Evolutionary conservation across 108 stramenopile species (phyloP).

Genomic region (Nannochloropsis oceanica): DNA sequence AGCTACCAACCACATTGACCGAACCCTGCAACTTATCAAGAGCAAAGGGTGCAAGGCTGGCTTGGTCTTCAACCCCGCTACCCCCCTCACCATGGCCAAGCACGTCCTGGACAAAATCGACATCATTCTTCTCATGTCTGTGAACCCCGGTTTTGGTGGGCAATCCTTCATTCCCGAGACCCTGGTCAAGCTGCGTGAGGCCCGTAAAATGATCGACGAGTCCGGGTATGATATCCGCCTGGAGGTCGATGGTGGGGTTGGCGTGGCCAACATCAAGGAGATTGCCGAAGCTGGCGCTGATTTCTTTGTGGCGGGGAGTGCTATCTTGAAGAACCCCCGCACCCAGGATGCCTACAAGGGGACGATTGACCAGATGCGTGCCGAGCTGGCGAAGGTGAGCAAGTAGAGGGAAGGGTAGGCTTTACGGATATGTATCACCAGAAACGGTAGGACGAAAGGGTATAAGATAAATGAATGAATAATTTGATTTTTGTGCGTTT

Average conservation of each 20-base stretch:
- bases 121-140: slow-evolving; percentile 92
- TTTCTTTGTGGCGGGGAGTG: slow-evolving; percentile 94
- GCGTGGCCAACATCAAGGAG: slow-evolving; percentile 81
- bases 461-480: no score
- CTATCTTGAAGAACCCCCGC: slow-evolving; percentile 87
- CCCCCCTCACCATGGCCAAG: slow-evolving; percentile 64
- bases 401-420: not conserved
- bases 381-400: slow-evolving; percentile 52
- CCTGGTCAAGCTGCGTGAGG: slow-evolving; percentile 79
- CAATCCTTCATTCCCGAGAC: slow-evolving; percentile 83
- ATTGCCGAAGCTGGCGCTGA: slow-evolving; percentile 93
- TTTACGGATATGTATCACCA: no score
- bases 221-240: slow-evolving; percentile 85
- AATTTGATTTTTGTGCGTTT: no score
- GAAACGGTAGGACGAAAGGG: no score
- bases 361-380: slow-evolving; percentile 88
- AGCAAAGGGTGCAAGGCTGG: slow-evolving; percentile 89
- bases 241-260: slow-evolving; percentile 85
- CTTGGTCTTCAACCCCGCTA: slow-evolving; percentile 93
- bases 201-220: slow-evolving; percentile 88
- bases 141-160: slow-evolving; percentile 95
- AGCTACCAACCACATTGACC: slow-evolving; percentile 75
- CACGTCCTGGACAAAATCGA: slow-evolving; percentile 94
- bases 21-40: slow-evolving; percentile 85
- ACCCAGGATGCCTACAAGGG: slow-evolving; percentile 82